Evolutionary conservation across 768 basidiomycete species (phyloP).

Genomic region (Collybia sp.): DNA sequence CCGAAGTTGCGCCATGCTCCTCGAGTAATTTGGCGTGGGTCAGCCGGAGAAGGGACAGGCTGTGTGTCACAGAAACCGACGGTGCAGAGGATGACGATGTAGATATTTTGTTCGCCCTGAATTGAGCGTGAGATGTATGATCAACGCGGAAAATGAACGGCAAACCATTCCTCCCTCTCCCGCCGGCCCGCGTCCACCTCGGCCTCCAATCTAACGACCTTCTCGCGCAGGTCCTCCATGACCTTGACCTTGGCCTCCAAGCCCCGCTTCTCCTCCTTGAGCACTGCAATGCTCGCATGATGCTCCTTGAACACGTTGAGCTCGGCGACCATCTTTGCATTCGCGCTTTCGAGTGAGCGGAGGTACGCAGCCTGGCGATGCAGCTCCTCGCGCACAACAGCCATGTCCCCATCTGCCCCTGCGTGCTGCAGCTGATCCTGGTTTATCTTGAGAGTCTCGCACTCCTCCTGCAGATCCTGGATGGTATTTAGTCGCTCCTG

Average conservation of each 20-base stretch:
- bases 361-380: constrained; percentile 61
- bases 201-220: constrained; percentile 53
- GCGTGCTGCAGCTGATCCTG: constrained; percentile 22
- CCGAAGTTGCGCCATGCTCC: constrained; percentile 55
- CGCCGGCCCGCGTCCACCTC: constrained; percentile 56
- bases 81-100: constrained; percentile 36
- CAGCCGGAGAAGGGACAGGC: constrained; percentile 55
- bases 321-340: constrained; percentile 51
- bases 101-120: constrained; percentile 32
- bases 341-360: constrained; percentile 53
- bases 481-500: constrained; percentile 35
- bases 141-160: constrained; percentile 2
- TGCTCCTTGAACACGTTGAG: constrained; percentile 48
- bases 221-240: constrained; percentile 51
- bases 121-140: background rate
- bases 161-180: constrained; percentile 59
- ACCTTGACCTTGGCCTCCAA: constrained; percentile 49
- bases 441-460: constrained; percentile 37
- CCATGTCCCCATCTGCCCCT: constrained; percentile 49
- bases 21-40: constrained; percentile 61
- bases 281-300: constrained; percentile 59
- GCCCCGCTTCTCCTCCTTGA: constrained; percentile 69
- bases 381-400: constrained; percentile 62
- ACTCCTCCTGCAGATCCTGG: constrained; percentile 39
- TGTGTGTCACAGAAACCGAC: constrained; percentile 52